phyloP scores from a whole-genome alignment of 2,329 filamentous ascomycete genomes.

The Cylindrodendrum hubeiense region DNA sequence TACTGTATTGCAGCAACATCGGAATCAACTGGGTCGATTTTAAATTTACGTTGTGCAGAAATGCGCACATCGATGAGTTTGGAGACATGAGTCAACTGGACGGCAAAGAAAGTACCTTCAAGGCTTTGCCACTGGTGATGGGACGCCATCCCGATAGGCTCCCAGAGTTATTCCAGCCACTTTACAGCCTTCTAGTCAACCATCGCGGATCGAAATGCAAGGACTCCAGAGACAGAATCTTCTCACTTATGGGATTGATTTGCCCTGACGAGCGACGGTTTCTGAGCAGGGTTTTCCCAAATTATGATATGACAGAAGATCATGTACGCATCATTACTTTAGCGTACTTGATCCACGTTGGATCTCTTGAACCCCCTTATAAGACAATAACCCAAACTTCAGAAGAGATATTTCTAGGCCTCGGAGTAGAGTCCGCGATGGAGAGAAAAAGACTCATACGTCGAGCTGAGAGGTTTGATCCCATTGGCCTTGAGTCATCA shows the following conservation, averaged over 20 bases:
- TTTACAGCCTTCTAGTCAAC: neutral
- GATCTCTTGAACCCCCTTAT: too few species aligned
- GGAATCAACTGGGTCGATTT: neutral
- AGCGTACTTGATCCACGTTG: neutral
- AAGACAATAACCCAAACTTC: neutral
- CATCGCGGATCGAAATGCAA: neutral
- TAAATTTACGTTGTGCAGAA: neutral
- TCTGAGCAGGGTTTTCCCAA: neutral
- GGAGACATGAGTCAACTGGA: neutral
- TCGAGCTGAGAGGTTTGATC: neutral
- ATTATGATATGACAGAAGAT: neutral
- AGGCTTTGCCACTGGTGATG: neutral
- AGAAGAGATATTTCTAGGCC: neutral
- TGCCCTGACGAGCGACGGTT: neutral
- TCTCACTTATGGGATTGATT: neutral
- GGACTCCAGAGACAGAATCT: neutral
- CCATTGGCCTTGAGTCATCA: neutral
- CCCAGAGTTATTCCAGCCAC: neutral
- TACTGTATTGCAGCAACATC: neutral
- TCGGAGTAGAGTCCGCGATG: neutral
- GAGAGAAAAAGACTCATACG: neutral
- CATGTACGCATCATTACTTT: neutral
- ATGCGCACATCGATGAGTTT: neutral
- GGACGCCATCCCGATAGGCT: neutral
- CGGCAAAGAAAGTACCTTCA: neutral